Evolutionary conservation across 176 grass and related monocot species (phyloP).

Genomic region (Aegilops tauschii): DNA sequence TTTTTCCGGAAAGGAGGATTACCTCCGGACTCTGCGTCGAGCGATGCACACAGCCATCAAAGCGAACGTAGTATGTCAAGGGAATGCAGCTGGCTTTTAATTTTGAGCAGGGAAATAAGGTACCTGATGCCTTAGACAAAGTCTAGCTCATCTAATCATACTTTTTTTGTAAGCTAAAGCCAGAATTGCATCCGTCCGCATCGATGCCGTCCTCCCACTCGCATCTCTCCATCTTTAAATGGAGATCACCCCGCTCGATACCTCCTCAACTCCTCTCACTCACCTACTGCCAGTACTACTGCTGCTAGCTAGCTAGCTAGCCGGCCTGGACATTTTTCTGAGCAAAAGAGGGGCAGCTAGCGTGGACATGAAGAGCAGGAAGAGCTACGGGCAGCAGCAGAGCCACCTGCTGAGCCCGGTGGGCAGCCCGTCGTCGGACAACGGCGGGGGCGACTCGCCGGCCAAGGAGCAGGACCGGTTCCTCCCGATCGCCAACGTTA

Average conservation of each 20-base stretch:
- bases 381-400: slow-evolving; percentile 43
- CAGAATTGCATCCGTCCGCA: slow-evolving; percentile 46
- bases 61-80: too few relatives aligned
- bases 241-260: not conserved
- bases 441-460: slow-evolving; percentile 46
- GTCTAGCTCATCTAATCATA: not conserved
- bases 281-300: not conserved
- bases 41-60: too few relatives aligned
- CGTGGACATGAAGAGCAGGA: slow-evolving; percentile 60
- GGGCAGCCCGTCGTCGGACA: slow-evolving; percentile 62
- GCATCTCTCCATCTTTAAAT: slow-evolving; percentile 46
- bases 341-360: not conserved
- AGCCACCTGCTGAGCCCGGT: slow-evolving; percentile 51
- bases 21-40: too few relatives aligned
- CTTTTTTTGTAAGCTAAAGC: not conserved
- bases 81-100: too few relatives aligned
- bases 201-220: slow-evolving; percentile 42
- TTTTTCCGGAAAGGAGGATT: too few relatives aligned
- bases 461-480: slow-evolving; percentile 86
- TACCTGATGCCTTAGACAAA: not conserved
- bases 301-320: not conserved
- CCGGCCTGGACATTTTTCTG: not conserved
- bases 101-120: too few relatives aligned
- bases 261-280: not conserved
- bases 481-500: slow-evolving; percentile 93